These are phyloP conservation scores for Chalaropsis ovoidea DNA, from an alignment of 2,329 filamentous ascomycete species.

Conservation along the genomic window DNA sequence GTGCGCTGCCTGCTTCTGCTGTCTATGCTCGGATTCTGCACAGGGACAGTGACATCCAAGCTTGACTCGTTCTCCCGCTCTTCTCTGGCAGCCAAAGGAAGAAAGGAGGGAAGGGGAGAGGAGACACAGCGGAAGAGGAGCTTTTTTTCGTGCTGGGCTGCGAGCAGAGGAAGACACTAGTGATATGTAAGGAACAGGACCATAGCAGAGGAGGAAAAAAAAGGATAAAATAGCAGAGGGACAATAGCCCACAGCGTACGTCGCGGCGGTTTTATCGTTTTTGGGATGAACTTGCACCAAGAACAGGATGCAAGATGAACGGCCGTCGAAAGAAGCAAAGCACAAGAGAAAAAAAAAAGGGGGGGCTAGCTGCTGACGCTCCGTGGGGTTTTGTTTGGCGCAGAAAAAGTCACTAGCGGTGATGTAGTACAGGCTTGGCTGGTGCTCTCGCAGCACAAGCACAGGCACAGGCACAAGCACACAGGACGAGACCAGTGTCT, in stretches of 20 bases:
- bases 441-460: constrained; percentile 1
- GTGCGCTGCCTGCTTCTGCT: no score
- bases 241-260: background rate
- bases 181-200: background rate
- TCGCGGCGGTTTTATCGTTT: background rate
- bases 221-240: background rate
- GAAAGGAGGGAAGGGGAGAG: background rate
- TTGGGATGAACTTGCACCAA: constrained; percentile 10
- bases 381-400: no score
- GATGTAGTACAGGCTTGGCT: constrained; percentile 11
- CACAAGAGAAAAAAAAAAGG: background rate
- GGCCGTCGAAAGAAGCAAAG: background rate
- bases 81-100: background rate
- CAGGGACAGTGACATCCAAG: background rate
- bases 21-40: background rate
- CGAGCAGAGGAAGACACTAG: background rate
- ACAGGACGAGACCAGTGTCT: background rate
- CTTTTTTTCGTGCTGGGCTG: background rate
- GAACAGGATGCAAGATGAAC: background rate
- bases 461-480: background rate
- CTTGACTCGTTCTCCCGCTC: constrained; percentile 13
- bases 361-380: background rate
- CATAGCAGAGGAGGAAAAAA: background rate
- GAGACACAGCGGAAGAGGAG: background rate
- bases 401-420: background rate